Base-by-base conservation (phyloP, 2,329 filamentous ascomycete genomes). In the Fusarium miscanthi region DNA sequence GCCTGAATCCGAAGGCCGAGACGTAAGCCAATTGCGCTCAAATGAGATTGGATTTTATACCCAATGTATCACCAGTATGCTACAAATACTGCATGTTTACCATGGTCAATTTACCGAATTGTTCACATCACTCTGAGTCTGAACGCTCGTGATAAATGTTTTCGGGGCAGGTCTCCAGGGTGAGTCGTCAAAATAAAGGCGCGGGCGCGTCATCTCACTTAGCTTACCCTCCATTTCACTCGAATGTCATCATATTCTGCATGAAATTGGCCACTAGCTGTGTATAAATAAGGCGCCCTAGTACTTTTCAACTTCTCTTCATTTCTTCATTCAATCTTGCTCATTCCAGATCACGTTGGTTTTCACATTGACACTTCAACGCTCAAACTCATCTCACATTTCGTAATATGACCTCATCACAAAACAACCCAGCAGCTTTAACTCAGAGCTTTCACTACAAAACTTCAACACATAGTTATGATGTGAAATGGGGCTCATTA, bases 401-500 rank as follows among this genome's bases (percentile, higher is more conserved):
- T 23, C 14, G 63, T 10, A 17, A 74, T 73, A 74, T 73, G 72
- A 30, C 61, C 21, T 63, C 72, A 53, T 46, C 42, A 12, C 25
- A 66, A 46, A 48, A 51, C 21, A 54, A 75, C 30, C 38, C 62
- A 16, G 70, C 66, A 13, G 4, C 58, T 42, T 59, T 78, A 2
- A 63, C 65, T 17, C 57, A 78, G 3, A 80, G 59, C 23, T 84
- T 84, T 65, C 30, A 72, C 35, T 74, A 82, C 63, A 49, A 74
- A 30, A 80, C 63, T 6, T 23, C 74, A 9, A 78, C 78, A 7
- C 77, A 80, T 27, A 67, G 58, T 17, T 81, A 77, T 45, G 54
- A 63, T 31, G 77, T 82, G 35, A 77, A 70, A 64, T 83, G 80
- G 79, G 79, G 72, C 2, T 79, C 79, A 0, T 46, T 85, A 1